A percentile compares a stretch with the other conserved stretches of the same genome.
Evolutionary conservation across 2,329 filamentous ascomycete species (phyloP).

Genomic region (Periconia macrospinosa): DNA sequence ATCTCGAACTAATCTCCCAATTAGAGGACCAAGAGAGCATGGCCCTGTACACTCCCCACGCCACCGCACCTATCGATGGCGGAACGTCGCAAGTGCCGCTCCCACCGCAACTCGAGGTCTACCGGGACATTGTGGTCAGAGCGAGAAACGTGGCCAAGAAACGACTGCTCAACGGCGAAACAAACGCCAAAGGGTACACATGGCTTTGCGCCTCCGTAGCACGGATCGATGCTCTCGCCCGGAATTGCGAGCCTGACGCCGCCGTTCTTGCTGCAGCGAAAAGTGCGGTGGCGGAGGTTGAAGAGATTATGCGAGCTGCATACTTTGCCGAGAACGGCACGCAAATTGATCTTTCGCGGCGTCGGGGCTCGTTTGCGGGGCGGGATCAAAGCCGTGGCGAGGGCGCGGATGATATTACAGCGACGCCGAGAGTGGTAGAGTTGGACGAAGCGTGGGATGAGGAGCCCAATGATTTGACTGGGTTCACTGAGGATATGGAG

Average conservation of each 20-base stretch:
- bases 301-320: constrained; percentile 16
- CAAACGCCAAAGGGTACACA: constrained; percentile 26
- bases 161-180: constrained; percentile 26
- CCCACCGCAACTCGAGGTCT: constrained; percentile 14
- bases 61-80: not conserved
- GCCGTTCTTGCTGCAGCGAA: constrained; percentile 24
- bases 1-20: constrained; percentile 24
- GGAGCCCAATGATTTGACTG: not conserved
- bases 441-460: not conserved
- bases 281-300: constrained; percentile 11
- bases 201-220: constrained; percentile 23
- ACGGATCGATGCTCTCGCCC: constrained; percentile 25
- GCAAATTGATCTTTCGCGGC: constrained; percentile 20
- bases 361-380: not conserved
- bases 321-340: constrained; percentile 23
- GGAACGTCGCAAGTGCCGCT: not conserved
- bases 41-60: not conserved
- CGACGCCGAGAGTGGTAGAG: not conserved
- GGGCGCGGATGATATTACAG: constrained; percentile 4
- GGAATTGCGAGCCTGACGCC: constrained; percentile 15
- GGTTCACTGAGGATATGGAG: constrained; percentile 3
- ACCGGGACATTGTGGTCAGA: constrained; percentile 12
- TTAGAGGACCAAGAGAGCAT: constrained; percentile 19
- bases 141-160: constrained; percentile 10
- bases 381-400: constrained; percentile 18